Evolutionary conservation across 352 stramenopile species (phyloP).

Genomic region (Achlya hypogyna): DNA sequence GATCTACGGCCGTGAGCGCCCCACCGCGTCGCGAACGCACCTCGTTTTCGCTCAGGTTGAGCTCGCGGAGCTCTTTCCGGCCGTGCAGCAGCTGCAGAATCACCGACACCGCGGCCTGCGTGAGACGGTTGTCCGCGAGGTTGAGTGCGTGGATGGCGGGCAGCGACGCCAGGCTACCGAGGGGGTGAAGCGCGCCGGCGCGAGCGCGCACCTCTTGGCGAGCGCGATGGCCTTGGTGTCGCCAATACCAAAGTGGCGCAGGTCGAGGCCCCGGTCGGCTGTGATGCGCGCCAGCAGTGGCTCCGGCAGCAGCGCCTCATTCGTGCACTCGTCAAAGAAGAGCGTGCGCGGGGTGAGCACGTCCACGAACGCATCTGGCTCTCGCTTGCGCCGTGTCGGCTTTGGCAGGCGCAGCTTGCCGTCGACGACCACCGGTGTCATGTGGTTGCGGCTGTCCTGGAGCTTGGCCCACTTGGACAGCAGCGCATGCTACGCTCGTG

Average conservation of each 20-base stretch:
- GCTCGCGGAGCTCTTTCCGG: constrained; percentile 35
- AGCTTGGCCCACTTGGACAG: constrained; percentile 71
- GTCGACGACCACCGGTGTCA: constrained; percentile 17
- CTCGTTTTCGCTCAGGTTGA: constrained; percentile 68
- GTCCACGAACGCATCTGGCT: neutral
- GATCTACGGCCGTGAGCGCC: too few species aligned
- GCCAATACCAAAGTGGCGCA: constrained; percentile 67
- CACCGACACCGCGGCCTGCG: constrained; percentile 45
- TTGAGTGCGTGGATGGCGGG: constrained; percentile 52
- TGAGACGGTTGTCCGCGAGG: constrained; percentile 59
- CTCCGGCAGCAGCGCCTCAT: constrained; percentile 48
- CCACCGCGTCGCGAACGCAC: neutral
- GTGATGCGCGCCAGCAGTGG: constrained; percentile 64
- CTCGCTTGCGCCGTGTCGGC: constrained; percentile 13
- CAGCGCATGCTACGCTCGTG: constrained; percentile 29
- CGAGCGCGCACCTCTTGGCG: constrained; percentile 22
- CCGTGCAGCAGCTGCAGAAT: constrained; percentile 31
- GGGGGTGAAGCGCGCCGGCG: constrained; percentile 12
- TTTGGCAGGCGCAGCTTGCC: constrained; percentile 17
- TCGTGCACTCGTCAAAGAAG: constrained; percentile 55
- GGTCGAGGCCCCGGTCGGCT: constrained; percentile 41
- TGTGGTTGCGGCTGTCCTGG: constrained; percentile 43
- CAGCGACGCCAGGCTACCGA: constrained; percentile 29
- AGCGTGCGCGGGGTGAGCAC: constrained; percentile 50
- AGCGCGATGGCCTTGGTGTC: constrained; percentile 50